Evolutionary conservation across 495 filamentous ascomycete species (phyloP), one percentile per base, ranked within the genome.

Genomic region (Rusavskia elegans): DNA sequence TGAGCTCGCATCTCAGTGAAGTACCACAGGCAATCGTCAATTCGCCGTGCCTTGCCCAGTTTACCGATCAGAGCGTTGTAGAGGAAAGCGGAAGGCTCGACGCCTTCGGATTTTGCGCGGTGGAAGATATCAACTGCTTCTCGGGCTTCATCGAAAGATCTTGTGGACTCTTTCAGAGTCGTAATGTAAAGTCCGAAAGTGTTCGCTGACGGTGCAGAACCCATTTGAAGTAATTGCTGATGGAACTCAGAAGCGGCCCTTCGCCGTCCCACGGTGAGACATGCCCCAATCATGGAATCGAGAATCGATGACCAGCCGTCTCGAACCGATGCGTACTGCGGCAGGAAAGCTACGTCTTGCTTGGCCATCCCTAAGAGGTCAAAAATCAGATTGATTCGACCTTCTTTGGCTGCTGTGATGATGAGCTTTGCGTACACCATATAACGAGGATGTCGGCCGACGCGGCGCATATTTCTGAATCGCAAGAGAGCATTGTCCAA

Each of bases 61-160:
- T 98, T 98, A 60, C 92, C 92, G 53, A 98, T 98, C 10, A 98
- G 78, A 38, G 93, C 93, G 60, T 98, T 98, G 76, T 97, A 98
- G 52, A 98, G 68, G 78, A 98, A 98, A 2, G 90, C 94, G 14
- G 84, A 89, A 19, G 92, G 92, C 67, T 93, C 84, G 23, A 98
- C 92, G 54, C 88, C 87, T 67, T 98, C 92, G n/a, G 81, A 69
- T 66, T 89, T 85, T 52, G 92, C 90, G 53, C 85, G 85, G 59
- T 87, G 84, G 74, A 98, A 97, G 66, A 97, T 94, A 70, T 90
- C 90, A 62, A 97, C 80, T 40, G 92, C 92, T 64, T 98, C 92
- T 13, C 87, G 85, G 38, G 92, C 92, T 64, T 98, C 92, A 61
- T 98, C 92, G 51, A 95, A 95, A 1, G 87, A 96, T 76, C 95